These are phyloP conservation scores for Carex arenaria DNA, from an alignment of 202 grass and related monocot genomes.

Conservation along the genomic window DNA sequence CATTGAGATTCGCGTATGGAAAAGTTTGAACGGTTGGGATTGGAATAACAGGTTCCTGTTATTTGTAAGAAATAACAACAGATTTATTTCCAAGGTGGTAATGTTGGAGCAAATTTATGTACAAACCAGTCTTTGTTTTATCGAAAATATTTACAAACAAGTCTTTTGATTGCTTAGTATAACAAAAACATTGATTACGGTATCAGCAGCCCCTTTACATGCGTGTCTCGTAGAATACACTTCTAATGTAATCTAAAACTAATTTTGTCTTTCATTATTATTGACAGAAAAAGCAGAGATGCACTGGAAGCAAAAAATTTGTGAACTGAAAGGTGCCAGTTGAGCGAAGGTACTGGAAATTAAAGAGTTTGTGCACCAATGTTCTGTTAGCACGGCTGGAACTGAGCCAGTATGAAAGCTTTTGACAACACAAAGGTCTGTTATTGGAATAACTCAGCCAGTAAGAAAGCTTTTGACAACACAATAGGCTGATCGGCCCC, in stretches of 20 bases:
- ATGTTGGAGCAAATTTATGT: no score
- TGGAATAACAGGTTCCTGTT: no score
- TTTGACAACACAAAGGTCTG: no score
- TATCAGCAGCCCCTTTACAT: not conserved
- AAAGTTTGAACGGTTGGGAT: no score
- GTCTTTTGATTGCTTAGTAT: not conserved
- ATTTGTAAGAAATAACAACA: no score
- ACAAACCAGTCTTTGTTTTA: not conserved
- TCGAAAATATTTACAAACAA: not conserved
- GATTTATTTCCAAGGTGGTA: no score
- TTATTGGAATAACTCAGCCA: constrained; percentile 20
- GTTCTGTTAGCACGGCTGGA: not conserved
- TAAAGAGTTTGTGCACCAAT: not conserved
- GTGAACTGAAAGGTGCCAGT: not conserved
- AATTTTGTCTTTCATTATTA: not conserved
- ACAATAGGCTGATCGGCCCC: no score
- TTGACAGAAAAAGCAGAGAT: not conserved
- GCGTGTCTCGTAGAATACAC: not conserved
- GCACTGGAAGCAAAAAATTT: not conserved
- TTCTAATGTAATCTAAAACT: not conserved
- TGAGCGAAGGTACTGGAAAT: not conserved
- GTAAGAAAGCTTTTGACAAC: not conserved
- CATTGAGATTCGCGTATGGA: no score
- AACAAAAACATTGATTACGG: not conserved
- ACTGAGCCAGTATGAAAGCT: no score